Evolutionary conservation across 306 rosid species (phyloP), one percentile per base, ranked within the genome.

Genomic region (Quercus cerris): DNA sequence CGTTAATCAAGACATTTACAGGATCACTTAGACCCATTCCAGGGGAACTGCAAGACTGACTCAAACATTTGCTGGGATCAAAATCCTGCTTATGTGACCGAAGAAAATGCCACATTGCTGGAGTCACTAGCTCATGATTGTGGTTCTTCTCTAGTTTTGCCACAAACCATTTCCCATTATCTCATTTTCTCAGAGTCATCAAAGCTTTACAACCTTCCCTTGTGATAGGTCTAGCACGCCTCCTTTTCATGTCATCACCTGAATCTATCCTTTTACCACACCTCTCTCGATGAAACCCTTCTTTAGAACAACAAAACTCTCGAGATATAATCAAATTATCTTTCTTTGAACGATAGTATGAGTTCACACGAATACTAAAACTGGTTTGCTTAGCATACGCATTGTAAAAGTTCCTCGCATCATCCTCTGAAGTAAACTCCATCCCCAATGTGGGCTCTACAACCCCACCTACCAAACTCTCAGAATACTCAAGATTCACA

Each of bases 241-340:
- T 80, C 69, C 57, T 64, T 55, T 35, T 73, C 5, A 25, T 35
- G 14, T 62, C 73, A 22, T 63, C 69, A 1, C 62, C 31, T 2
- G 30, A 79, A 72, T 63, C 74, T 56, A 13, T 17, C 38, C 28
- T 73, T 72, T 35, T 73, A 25, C 61, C 83, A 5, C 5, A 14
- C 9, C 46, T 73, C 20, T 80, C 74, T 5, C 25, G 31, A 28
- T 67, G 59, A 54, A 73, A 80, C 17, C 83, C 78, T 80, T 80
- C 83, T 80, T 80, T 73, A 14, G 78, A 73, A 41, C 78, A 80
- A 64, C 83, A 80, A 80, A 80, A 80, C 78, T 80, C 78, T 18
- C 74, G 44, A 22, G 69, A 80, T 73, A 80, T 64, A 41, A 80
- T 73, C 3, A 73, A 80, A 52, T 73, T 80, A 22, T 80, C 51